These are phyloP conservation scores for Hypomontagnella monticulosa DNA, from an alignment of 495 filamentous ascomycete genomes.

Conservation along the genomic window DNA sequence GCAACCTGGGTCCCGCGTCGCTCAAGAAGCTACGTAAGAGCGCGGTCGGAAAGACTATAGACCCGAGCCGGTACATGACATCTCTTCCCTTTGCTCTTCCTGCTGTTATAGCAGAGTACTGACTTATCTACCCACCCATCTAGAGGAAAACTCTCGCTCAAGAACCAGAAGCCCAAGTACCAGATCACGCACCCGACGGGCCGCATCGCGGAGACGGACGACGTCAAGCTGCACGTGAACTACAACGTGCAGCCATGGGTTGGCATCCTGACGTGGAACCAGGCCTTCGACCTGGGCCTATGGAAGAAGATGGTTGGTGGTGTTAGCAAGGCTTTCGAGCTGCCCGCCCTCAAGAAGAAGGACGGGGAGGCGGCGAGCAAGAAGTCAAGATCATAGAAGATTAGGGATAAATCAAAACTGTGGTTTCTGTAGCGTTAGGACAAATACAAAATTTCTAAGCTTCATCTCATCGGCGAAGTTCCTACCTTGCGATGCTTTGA, in stretches of 20 bases:
- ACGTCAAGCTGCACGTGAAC: conserved; percentile 80
- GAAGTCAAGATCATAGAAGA: background rate
- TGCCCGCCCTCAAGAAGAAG: conserved; percentile 78
- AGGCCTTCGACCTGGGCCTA: conserved; percentile 63
- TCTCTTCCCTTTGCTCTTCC: conserved; percentile 1
- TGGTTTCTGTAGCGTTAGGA: background rate
- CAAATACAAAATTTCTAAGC: too few species aligned
- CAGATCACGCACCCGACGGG: conserved; percentile 88
- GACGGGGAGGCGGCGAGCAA: conserved; percentile 37
- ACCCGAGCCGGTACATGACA: conserved; percentile 56
- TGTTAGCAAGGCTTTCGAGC: conserved; percentile 71
- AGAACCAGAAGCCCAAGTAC: conserved; percentile 89
- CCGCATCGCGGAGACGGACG: conserved; percentile 70
- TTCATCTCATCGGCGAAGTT: too few species aligned
- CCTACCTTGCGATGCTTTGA: too few species aligned
- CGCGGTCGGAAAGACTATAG: conserved; percentile 61
- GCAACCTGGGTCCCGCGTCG: conserved; percentile 60
- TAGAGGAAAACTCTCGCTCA: conserved; percentile 74
- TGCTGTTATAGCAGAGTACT: too few species aligned
- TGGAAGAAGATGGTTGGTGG: conserved; percentile 72
- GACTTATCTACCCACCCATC: too few species aligned
- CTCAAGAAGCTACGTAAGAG: conserved; percentile 63
- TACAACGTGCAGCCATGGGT: conserved; percentile 99
- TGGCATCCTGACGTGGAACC: conserved; percentile 82
- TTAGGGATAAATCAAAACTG: background rate